These are phyloP conservation scores for Alnus rubra DNA, from an alignment of 306 rosid genomes.

Conservation along the genomic window DNA sequence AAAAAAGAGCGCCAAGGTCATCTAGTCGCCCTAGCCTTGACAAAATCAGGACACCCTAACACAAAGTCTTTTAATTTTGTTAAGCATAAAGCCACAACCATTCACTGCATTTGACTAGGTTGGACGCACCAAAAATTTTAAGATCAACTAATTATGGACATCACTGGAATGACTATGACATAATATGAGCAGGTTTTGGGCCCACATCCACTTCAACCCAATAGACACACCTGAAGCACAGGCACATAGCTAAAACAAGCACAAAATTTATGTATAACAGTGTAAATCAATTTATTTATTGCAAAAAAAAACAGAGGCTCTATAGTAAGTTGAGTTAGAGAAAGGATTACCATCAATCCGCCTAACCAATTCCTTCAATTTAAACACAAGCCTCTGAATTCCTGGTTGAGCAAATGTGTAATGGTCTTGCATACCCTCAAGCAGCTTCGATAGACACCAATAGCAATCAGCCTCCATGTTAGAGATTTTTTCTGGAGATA, in stretches of 20 bases:
- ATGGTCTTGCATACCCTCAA: constrained; percentile 99
- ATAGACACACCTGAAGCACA: background rate
- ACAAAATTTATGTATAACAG: constrained; percentile 11
- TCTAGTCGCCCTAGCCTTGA: background rate
- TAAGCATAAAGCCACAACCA: background rate
- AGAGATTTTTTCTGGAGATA: constrained; percentile 64
- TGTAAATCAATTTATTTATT: constrained; percentile 7
- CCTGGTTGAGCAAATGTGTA: constrained; percentile 98
- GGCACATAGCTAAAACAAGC: background rate
- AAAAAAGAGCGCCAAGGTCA: background rate
- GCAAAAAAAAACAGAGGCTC: constrained; percentile 1
- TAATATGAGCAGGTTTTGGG: background rate
- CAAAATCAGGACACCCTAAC: background rate
- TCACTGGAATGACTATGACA: background rate
- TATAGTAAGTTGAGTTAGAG: constrained; percentile 18
- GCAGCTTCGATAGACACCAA: constrained; percentile 93
- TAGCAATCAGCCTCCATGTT: constrained; percentile 88
- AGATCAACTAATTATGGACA: background rate
- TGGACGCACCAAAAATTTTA: background rate
- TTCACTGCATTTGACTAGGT: background rate
- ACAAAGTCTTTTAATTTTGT: background rate
- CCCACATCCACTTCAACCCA: background rate
- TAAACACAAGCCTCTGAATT: constrained; percentile 85
- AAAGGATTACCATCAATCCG: constrained; percentile 80
- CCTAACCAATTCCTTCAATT: constrained; percentile 86